Base-by-base conservation (phyloP, 768 basidiomycete species). In the Trametes elegans region DNA sequence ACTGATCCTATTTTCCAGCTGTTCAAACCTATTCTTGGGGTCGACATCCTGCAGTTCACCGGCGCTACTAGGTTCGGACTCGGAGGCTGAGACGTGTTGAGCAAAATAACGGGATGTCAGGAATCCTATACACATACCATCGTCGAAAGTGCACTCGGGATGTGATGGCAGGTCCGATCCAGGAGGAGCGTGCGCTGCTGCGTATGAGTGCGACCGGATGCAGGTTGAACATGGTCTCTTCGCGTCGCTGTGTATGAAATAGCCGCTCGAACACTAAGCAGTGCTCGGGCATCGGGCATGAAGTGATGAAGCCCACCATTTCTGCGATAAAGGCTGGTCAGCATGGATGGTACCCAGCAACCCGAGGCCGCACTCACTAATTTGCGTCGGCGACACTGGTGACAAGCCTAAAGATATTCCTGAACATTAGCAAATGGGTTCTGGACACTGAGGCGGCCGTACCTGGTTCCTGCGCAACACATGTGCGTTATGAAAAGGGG, bases 71-170 rank as follows among this genome's bases (percentile, higher is more conserved):
- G 57, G 71, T 27, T 67, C 67, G 16, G 63, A 47, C 55, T 79
- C 77, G 35, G 72, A 68, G 35, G 76, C 79, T 83, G 54, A n/a
- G n/a, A n/a, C n/a, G n/a, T 28, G 16, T 7, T 48, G 55, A 44
- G 28, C 28, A 13, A n/a, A n/a, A 34, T 43, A 35, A 45, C 28
- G 38, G 21, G 46, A 38, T 21, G 39, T 36, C 18, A 27, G 14
- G 29, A 14, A 29, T 43, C n/a, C 26, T 23, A 58, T 40, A 3
- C n/a, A 57, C 74, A 40, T 63, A 84, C 85, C 72, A 58, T 90
- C 88, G 60, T 89, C 88, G 58, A 81, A 90, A n/a, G 87, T 89
- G 64, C 88, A 90, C 50, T 86, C 83, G 11, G 84, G 86, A 41
- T 71, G 73, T 0, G 78, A 64, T 0, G 86, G 82, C 40, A 85